Percentiles rank a stretch among this genome's conserved stretches.
Evolutionary conservation across 306 rosid species (phyloP).

Genomic region (Rubus parviflorus): DNA sequence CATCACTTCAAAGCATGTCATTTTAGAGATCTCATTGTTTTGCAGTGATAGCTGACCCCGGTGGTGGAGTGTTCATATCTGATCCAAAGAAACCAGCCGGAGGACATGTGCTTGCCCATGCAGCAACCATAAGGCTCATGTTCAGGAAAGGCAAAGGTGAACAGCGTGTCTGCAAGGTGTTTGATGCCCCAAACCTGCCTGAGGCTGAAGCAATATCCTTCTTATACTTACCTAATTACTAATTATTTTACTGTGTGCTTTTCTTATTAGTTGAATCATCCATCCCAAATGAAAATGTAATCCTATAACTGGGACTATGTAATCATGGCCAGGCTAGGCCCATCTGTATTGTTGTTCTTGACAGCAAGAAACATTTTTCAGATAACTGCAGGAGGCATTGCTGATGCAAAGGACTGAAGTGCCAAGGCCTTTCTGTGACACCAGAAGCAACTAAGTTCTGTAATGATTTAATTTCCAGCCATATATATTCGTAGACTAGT

Average conservation of each 20-base stretch:
- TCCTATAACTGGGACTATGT: neutral
- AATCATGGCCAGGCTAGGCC: neutral
- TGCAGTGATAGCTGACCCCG: conserved; percentile 97
- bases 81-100: conserved; percentile 99
- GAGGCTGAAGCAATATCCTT: conserved; percentile 99
- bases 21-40: neutral
- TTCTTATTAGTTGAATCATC: neutral
- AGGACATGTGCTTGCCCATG: conserved; percentile 96
- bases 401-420: conserved; percentile 82
- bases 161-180: conserved; percentile 92
- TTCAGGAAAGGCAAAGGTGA: conserved; percentile 98
- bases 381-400: conserved; percentile 91
- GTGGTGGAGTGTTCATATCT: conserved; percentile 86
- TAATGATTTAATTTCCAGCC: conserved; percentile 25
- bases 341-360: conserved; percentile 42
- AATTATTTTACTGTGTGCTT: neutral
- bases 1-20: neutral
- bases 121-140: conserved; percentile 84
- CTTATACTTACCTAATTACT: neutral
- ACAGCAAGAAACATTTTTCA: conserved; percentile 66
- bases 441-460: conserved; percentile 5
- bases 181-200: conserved; percentile 91
- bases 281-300: neutral
- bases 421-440: neutral
- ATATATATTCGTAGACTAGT: conserved; percentile 17